Evolutionary conservation across 352 stramenopile genomes (phyloP).

Genomic region (Pythium diclinum): DNA sequence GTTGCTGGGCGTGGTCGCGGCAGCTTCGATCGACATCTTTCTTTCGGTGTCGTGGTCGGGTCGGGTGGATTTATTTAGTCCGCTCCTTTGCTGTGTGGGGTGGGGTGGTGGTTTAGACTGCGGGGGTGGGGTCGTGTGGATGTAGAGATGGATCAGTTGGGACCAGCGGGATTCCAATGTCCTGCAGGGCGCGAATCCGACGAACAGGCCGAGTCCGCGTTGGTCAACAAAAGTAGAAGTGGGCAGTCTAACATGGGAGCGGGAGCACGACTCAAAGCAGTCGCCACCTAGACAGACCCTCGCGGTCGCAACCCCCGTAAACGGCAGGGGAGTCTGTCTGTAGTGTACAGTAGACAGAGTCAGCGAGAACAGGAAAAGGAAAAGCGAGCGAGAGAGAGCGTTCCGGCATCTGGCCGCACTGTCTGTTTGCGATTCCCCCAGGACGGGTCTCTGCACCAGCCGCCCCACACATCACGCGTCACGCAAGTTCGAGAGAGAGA

Average conservation of each 20-base stretch:
- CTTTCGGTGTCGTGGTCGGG: conserved; percentile 7
- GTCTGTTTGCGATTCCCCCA: conserved; percentile 22
- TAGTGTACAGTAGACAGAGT: conserved; percentile 6
- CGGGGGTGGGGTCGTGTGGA: not conserved
- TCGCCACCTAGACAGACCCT: not conserved
- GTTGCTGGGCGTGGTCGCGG: conserved; percentile 9
- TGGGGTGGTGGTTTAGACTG: not conserved
- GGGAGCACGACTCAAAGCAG: not conserved
- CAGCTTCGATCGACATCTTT: conserved; percentile 27
- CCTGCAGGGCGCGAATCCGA: conserved; percentile 1
- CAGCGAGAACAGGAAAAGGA: conserved; percentile 6
- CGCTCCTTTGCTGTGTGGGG: conserved; percentile 5
- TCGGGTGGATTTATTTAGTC: conserved; percentile 6
- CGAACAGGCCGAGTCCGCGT: not conserved
- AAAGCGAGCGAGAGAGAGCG: conserved; percentile 7
- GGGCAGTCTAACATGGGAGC: conserved; percentile 1
- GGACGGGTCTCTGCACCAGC: conserved; percentile 14
- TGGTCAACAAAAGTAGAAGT: conserved; percentile 31
- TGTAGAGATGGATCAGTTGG: conserved; percentile 6
- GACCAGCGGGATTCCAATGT: conserved; percentile 7
- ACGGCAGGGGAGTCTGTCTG: not conserved
- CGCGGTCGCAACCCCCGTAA: not conserved
- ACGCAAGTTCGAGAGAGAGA: conserved; percentile 23
- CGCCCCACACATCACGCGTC: conserved; percentile 18
- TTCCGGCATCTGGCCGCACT: conserved; percentile 17